A percentile compares a stretch with the other conserved stretches of the same genome.
Conservation (phyloP, 2,329 filamentous ascomycete species). For the Sporothrix brasiliensis region DNA sequence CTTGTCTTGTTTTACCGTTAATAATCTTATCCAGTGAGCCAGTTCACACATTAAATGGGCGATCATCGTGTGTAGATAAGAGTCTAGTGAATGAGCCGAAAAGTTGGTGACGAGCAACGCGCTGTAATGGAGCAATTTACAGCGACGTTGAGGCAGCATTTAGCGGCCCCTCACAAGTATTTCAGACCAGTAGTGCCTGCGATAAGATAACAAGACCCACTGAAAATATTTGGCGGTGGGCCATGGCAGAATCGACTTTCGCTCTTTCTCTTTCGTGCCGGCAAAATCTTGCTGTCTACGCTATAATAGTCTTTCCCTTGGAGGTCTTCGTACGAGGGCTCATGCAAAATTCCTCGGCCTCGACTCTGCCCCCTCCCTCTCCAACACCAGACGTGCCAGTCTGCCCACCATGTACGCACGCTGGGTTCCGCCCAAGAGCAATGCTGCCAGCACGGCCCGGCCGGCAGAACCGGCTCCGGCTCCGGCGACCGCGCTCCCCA, state of each 20-base stretch:
- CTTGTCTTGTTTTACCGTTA: not conserved
- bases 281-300: not conserved
- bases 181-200: not conserved
- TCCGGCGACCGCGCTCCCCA: not conserved
- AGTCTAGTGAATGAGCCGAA: not conserved
- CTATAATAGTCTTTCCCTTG: not conserved
- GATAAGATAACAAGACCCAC: conserved; percentile 28
- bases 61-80: not conserved
- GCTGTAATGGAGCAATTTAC: not conserved
- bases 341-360: not conserved
- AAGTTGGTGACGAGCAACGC: not conserved
- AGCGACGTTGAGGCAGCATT: not conserved
- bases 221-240: conserved; percentile 33
- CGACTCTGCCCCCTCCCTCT: not conserved
- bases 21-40: too few relatives aligned
- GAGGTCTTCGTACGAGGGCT: not conserved
- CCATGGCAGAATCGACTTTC: conserved; percentile 27
- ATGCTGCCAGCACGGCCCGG: conserved; percentile 20
- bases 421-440: conserved; percentile 44
- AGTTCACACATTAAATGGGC: too few relatives aligned
- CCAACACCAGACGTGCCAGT: not conserved
- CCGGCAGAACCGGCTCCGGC: not conserved
- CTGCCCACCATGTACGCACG: conserved; percentile 42
- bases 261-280: conserved; percentile 4
- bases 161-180: not conserved